Evolutionary conservation across 441 rosid species (phyloP).

Genomic region (Rhodomyrtus psidioides): DNA sequence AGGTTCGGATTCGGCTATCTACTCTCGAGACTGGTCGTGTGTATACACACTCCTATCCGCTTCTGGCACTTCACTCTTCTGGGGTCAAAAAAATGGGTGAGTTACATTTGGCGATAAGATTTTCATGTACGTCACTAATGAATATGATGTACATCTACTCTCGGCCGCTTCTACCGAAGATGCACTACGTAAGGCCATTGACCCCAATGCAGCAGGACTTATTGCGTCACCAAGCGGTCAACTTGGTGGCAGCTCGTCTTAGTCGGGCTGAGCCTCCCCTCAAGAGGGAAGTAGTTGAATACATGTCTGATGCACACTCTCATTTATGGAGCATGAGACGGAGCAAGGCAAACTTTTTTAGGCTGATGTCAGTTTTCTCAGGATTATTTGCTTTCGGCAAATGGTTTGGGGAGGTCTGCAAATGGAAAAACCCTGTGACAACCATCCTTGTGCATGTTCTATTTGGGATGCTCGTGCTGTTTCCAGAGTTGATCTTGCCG

Average conservation of each 20-base stretch:
- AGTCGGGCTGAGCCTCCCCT: slow-evolving; percentile 89
- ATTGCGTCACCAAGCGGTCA: slow-evolving; percentile 77
- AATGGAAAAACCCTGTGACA: slow-evolving; percentile 68
- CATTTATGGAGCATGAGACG: slow-evolving; percentile 97
- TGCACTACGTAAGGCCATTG: slow-evolving; percentile 80
- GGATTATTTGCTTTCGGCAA: slow-evolving; percentile 46
- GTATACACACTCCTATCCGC: slow-evolving; percentile 73
- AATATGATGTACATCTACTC: slow-evolving; percentile 52
- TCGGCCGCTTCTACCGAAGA: slow-evolving; percentile 74
- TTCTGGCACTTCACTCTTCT: slow-evolving; percentile 70
- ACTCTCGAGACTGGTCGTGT: slow-evolving; percentile 76
- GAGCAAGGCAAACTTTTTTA: slow-evolving; percentile 83
- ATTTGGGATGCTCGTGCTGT: slow-evolving; percentile 51
- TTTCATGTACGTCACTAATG: slow-evolving; percentile 53
- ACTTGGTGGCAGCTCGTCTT: slow-evolving; percentile 72
- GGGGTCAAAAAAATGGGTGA: slow-evolving; percentile 97
- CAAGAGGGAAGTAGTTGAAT: slow-evolving; percentile 69
- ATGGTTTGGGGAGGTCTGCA: slow-evolving; percentile 77
- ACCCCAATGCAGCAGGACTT: slow-evolving; percentile 65
- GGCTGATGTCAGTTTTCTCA: slow-evolving; percentile 64
- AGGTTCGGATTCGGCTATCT: slow-evolving; percentile 72
- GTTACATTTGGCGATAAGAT: slow-evolving; percentile 76
- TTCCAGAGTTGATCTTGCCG: slow-evolving; percentile 79
- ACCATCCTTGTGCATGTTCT: slow-evolving; percentile 56
- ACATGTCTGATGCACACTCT: slow-evolving; percentile 76